Evolutionary conservation across 2,329 filamentous ascomycete species (phyloP), one percentile per base, ranked within the genome.

Genomic region (Sporothrix phasma): DNA sequence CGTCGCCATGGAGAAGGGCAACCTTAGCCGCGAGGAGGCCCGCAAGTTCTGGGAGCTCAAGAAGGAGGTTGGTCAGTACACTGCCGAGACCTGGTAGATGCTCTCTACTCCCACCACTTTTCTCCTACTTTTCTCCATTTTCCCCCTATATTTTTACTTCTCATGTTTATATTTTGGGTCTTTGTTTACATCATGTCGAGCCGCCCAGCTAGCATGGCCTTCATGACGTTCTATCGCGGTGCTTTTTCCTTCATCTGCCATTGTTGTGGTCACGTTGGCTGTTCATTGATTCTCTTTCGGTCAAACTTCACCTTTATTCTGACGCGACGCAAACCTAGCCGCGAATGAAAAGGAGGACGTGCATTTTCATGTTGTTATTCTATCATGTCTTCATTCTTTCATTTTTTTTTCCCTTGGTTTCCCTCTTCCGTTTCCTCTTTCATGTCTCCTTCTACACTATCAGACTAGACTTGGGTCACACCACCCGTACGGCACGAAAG

Each of bases 61-160:
- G 85, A 93, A 89, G 80, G 88, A 92, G 69, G 91, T 86, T 29
- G 92, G 92, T 3, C 92, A 97, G 78, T 99, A 97, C 74, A 96
- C 97, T 81, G 91, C 93, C 65, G 92, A 88, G 78, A 87, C 85
- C 5, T 88, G 85, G 85, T 87, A 72, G 74, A 4, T 6, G 13
- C 13, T 7, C n/a, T 45, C 39, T n/a, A 3, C 15, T 3, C 22
- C 22, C 22, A 43, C 37, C 61, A 22, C 37, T 5, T 37, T n/a
- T 29, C 26, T 8, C 24, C 49, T 26, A 31, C 11, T 4, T 31
- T 19, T 29, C 10, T 17, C n/a, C 24, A 45, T 5, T 22, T 13
- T 34, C 56, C 19, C 17, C 5, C 34, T 62, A 17, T 6, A 1
- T 31, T 39, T 19, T 22, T 45, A 10, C 24, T 41, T 54, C 56